Evolutionary conservation across 371 early-diverging fungal genomes (phyloP).

Genomic region (Mucor indicus): DNA sequence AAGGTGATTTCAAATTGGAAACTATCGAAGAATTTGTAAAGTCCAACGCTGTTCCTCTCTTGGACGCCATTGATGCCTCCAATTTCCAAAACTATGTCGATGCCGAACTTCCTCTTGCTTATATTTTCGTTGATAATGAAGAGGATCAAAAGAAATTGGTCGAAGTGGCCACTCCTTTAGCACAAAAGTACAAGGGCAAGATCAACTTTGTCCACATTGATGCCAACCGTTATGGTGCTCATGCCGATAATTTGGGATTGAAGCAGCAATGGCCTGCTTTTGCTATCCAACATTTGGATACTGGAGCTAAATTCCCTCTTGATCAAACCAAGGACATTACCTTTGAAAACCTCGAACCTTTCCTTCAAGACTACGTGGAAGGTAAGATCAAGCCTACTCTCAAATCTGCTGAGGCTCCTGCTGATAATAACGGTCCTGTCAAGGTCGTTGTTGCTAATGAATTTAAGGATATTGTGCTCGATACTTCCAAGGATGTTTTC

Average conservation of each 20-base stretch:
- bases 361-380: conserved; percentile 62
- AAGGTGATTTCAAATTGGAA: conserved; percentile 47
- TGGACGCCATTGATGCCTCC: conserved; percentile 87
- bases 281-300: conserved; percentile 75
- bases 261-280: conserved; percentile 91
- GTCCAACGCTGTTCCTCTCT: conserved; percentile 74
- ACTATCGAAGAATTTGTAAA: conserved; percentile 69
- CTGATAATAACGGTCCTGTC: conserved; percentile 81
- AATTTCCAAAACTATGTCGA: conserved; percentile 85
- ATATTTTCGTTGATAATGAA: conserved; percentile 72
- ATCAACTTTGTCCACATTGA: conserved; percentile 87
- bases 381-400: conserved; percentile 76
- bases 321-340: conserved; percentile 65
- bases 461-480: conserved; percentile 79
- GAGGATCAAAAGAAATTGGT: conserved; percentile 59
- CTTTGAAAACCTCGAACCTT: conserved; percentile 52
- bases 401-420: conserved; percentile 86
- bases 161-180: conserved; percentile 63
- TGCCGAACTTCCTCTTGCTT: conserved; percentile 83
- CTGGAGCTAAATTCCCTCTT: conserved; percentile 79
- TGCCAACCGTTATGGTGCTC: conserved; percentile 77
- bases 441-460: conserved; percentile 84
- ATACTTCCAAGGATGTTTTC: conserved; percentile 89
- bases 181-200: conserved; percentile 83
- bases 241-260: conserved; percentile 82